A percentile compares a stretch with the other conserved stretches of the same genome.
These are phyloP conservation scores for Cladorrhinum sp. DNA, from an alignment of 2,329 filamentous ascomycete species.

Conservation along the genomic window DNA sequence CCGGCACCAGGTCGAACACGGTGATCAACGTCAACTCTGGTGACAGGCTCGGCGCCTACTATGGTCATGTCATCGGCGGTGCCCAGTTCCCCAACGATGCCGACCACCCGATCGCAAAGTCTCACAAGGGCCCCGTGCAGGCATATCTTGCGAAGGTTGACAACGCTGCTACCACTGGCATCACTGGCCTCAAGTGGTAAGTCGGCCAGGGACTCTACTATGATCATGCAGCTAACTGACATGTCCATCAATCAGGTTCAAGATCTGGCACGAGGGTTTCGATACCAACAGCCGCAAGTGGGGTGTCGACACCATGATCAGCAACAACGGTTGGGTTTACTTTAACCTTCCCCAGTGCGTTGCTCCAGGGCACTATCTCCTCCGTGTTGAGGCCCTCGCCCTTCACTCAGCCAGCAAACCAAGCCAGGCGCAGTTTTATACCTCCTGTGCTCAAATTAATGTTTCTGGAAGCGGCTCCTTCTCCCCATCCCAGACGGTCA, in stretches of 20 bases:
- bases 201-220: neutral
- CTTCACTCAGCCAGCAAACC: conserved; percentile 45
- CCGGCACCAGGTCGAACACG: conserved; percentile 39
- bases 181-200: conserved; percentile 42
- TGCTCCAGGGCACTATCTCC: conserved; percentile 52
- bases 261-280: conserved; percentile 51
- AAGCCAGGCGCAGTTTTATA: conserved; percentile 43
- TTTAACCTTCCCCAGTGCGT: conserved; percentile 50
- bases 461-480: conserved; percentile 39
- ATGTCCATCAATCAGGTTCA: conserved; percentile 38
- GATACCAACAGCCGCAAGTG: conserved; percentile 42
- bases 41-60: conserved; percentile 50
- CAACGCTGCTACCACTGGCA: conserved; percentile 44
- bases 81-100: conserved; percentile 47
- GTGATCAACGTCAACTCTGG: conserved; percentile 50
- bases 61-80: conserved; percentile 54
- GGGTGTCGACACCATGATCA: conserved; percentile 47
- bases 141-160: conserved; percentile 53
- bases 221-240: neutral
- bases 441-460: conserved; percentile 42
- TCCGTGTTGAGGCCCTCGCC: conserved; percentile 53
- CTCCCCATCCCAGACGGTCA: conserved; percentile 37
- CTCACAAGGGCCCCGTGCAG: conserved; percentile 53
- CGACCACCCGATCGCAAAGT: conserved; percentile 53
- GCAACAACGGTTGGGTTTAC: conserved; percentile 44